phyloP scores from a whole-genome alignment of 331 rosid genomes.

The Arachis monticola region DNA sequence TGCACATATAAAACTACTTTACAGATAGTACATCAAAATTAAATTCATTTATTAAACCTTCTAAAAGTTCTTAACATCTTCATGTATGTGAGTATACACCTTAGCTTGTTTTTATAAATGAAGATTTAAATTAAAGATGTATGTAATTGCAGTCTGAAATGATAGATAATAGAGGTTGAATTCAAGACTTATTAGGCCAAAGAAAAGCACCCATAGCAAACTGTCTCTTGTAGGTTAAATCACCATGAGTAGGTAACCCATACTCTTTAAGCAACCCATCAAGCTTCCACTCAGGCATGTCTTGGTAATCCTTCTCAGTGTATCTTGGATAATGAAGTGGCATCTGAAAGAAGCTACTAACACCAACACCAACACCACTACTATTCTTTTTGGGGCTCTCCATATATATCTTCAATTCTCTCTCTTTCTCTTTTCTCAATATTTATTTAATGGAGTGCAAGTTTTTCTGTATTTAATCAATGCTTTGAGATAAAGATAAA shows the following conservation, averaged over 20 bases:
- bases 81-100: too few species aligned
- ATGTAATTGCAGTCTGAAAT: too few species aligned
- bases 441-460: neutral
- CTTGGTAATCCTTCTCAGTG: conserved; percentile 61
- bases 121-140: too few species aligned
- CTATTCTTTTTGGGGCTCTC: conserved; percentile 43
- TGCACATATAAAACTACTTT: too few species aligned
- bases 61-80: too few species aligned
- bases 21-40: too few species aligned
- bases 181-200: conserved; percentile 57
- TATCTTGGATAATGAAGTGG: conserved; percentile 86
- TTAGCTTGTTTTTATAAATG: too few species aligned
- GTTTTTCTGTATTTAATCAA: neutral
- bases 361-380: neutral
- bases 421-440: neutral
- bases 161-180: too few species aligned
- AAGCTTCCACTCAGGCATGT: conserved; percentile 81
- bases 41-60: too few species aligned
- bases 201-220: conserved; percentile 88
- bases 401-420: conserved; percentile 36
- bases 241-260: conserved; percentile 64
- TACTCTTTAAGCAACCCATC: conserved; percentile 53
- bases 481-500: neutral
- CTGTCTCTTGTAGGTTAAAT: conserved; percentile 69
- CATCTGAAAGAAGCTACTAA: conserved; percentile 61